phyloP scores from a whole-genome alignment of 176 grass and related monocot genomes.

The Miscanthus lutarioriparius region DNA sequence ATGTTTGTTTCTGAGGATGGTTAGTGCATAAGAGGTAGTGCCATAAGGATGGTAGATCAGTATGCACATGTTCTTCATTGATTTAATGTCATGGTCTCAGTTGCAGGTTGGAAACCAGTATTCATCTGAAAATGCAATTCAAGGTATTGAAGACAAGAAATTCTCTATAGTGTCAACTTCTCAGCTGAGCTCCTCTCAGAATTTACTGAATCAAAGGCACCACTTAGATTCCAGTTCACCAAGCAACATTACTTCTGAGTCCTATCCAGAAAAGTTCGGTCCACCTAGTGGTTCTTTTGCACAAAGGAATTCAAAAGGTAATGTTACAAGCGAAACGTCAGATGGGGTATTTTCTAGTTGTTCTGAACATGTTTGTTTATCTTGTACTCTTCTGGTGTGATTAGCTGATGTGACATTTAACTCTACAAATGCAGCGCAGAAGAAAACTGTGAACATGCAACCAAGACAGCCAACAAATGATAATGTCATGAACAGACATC shows the following conservation, averaged over 20 bases:
- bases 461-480: constrained; percentile 26
- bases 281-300: constrained; percentile 43
- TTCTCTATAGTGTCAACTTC: constrained; percentile 45
- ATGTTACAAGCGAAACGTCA: background rate
- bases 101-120: constrained; percentile 61
- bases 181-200: constrained; percentile 42
- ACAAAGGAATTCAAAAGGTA: constrained; percentile 52
- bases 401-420: constrained; percentile 24
- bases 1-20: constrained; percentile 22
- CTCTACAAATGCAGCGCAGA: constrained; percentile 32
- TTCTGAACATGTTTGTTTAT: constrained; percentile 28
- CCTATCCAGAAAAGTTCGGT: constrained; percentile 51
- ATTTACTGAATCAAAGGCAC: constrained; percentile 47
- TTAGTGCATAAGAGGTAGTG: constrained; percentile 1
- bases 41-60: background rate
- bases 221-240: constrained; percentile 59
- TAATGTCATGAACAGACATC: constrained; percentile 28
- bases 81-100: constrained; percentile 26
- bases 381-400: background rate
- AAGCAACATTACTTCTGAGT: constrained; percentile 69
- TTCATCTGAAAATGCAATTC: constrained; percentile 46
- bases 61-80: background rate
- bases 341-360: constrained; percentile 19
- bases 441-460: constrained; percentile 43
- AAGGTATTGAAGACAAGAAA: constrained; percentile 51